Evolutionary conservation across 805 yeast species (phyloP), one percentile per base, ranked within the genome.

Genomic region (Tetrapisispora namnaoensis): DNA sequence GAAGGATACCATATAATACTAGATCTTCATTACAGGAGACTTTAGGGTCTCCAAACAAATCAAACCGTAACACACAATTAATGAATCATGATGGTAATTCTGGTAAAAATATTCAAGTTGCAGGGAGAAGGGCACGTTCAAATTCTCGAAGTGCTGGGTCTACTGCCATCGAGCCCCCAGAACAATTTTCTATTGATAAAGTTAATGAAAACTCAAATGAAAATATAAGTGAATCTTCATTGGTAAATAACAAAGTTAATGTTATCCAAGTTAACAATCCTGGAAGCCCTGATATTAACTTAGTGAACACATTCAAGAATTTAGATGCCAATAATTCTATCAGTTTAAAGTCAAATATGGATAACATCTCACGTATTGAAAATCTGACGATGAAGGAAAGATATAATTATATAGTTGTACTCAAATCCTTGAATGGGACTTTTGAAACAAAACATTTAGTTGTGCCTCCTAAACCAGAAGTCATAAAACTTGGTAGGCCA

Each of bases 401-500:
- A 27, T 63, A 63, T 47, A 69, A 70, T 4, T 78, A 79, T 60
- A 75, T 83, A 41, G 75, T 88, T 13, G 80, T 85, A 4, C 70
- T 90, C 44, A 62, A 76, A 5, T 80, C 95, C 0, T 69, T 86
- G 43, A 89, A 89, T 63, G 85, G 78, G 45, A 81, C 95, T 1
- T 87, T 88, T 62, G 83, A 79, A 37, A 73, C 79, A 51, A 90
- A 89, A 63, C 79, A 82, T 43, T 69, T 90, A 36, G 77, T 77
- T 9, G 79, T 90, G 13, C 96, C 96, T 1, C 72, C 75, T 48
- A 71, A 70, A 48, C 97, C 98, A 0, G 86, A 84, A 7, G 80
- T 85, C 2, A 67, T 88, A 46, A 86, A 85, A 60, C 72, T 90
- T 18, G 98, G 98, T 2, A 75, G 98, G 44, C 96, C 95, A 48